Evolutionary conservation across 441 rosid genomes (phyloP).

Genomic region (Erodium trifolium): DNA sequence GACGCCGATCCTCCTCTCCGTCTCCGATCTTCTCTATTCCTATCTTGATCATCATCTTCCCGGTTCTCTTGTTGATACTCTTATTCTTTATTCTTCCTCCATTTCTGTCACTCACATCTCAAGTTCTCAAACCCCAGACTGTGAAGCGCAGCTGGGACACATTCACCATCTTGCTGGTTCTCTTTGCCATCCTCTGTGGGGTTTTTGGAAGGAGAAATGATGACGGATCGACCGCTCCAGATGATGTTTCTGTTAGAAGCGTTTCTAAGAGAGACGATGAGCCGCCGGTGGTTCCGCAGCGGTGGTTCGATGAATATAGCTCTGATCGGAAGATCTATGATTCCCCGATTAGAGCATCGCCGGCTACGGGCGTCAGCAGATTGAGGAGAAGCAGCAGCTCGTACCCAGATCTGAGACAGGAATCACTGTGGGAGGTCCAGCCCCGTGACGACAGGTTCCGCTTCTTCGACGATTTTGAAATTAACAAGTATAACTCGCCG

Average conservation of each 20-base stretch:
- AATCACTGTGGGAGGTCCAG: conserved; percentile 25
- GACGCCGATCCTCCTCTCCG: conserved; percentile 23
- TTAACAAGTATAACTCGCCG: conserved; percentile 29
- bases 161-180: conserved; percentile 45
- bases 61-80: conserved; percentile 35
- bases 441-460: conserved; percentile 38
- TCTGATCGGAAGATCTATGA: neutral
- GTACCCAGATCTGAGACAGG: conserved; percentile 64
- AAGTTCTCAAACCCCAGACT: conserved; percentile 19
- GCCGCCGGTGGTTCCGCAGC: conserved; percentile 13
- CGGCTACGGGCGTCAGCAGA: conserved; percentile 24
- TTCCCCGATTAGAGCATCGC: neutral
- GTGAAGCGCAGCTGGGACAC: conserved; percentile 65
- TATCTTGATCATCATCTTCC: conserved; percentile 19
- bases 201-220: conserved; percentile 48
- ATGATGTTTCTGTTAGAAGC: too few species aligned
- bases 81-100: conserved; percentile 37
- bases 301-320: neutral
- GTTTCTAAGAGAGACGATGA: neutral
- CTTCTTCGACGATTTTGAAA: conserved; percentile 60
- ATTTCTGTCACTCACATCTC: conserved; percentile 21
- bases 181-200: conserved; percentile 66
- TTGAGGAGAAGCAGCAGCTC: conserved; percentile 66
- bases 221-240: conserved; percentile 10
- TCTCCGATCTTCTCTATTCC: conserved; percentile 38